Evolutionary conservation across 2,329 filamentous ascomycete species (phyloP).

Genomic region (Microdochium paspali): DNA sequence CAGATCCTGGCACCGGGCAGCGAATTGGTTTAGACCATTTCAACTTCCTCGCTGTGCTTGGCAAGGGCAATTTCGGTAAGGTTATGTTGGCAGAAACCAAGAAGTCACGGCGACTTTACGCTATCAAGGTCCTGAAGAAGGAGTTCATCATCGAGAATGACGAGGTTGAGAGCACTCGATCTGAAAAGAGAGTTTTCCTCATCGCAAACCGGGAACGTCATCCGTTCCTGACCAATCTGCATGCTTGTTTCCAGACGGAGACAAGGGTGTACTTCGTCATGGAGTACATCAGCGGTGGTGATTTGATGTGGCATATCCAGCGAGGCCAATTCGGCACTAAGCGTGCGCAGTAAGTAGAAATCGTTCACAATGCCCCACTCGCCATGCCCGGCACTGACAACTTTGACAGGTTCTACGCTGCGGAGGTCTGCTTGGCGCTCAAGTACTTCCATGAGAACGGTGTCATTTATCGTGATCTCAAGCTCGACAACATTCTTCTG

Average conservation of each 20-base stretch:
- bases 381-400: too few relatives aligned
- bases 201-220: constrained; percentile 96
- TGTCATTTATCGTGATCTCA: constrained; percentile 96
- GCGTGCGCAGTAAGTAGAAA: constrained; percentile 86
- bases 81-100: constrained; percentile 99
- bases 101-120: constrained; percentile 81
- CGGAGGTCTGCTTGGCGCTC: constrained; percentile 90
- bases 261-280: constrained; percentile 98
- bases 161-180: constrained; percentile 94
- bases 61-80: constrained; percentile 99
- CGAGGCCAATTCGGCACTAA: constrained; percentile 92
- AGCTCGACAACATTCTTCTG: constrained; percentile 85
- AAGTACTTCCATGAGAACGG: constrained; percentile 99
- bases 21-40: constrained; percentile 96
- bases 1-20: constrained; percentile 62
- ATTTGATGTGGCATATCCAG: constrained; percentile 98
- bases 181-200: constrained; percentile 94
- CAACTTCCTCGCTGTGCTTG: constrained; percentile 95
- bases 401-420: constrained; percentile 75
- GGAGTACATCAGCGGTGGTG: constrained; percentile 98
- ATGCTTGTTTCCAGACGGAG: constrained; percentile 98
- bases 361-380: too few relatives aligned
- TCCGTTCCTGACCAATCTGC: constrained; percentile 88
- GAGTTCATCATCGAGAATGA: constrained; percentile 99
- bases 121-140: constrained; percentile 98